A percentile compares a stretch with the other conserved stretches of the same genome.
Evolutionary conservation across 148 eudicot species (phyloP).

Genomic region (Fagopyrum tataricum): DNA sequence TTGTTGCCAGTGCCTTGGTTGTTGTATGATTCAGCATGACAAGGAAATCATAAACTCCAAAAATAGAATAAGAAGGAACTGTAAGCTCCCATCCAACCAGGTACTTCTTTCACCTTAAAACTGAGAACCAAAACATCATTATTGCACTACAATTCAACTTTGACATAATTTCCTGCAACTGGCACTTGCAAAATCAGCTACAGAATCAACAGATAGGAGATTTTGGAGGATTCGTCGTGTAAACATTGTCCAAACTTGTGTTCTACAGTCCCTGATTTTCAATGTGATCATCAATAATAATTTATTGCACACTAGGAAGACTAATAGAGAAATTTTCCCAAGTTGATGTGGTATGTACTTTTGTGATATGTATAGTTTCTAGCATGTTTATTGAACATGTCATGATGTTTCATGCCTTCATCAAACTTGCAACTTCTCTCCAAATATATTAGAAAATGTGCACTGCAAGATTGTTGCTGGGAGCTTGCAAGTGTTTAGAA

Average conservation of each 20-base stretch:
- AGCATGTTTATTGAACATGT: not conserved
- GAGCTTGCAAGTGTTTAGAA: not conserved
- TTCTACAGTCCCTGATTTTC: not conserved
- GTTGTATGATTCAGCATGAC: not conserved
- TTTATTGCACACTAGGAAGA: not conserved
- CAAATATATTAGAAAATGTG: not conserved
- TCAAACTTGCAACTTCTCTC: not conserved
- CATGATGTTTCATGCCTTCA: not conserved
- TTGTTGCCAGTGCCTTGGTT: not conserved
- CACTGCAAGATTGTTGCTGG: slow-evolving; percentile 1
- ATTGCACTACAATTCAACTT: not conserved
- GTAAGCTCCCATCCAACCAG: not conserved
- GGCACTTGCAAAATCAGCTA: not conserved
- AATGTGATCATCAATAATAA: not conserved
- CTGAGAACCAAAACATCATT: not conserved
- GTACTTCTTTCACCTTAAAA: not conserved
- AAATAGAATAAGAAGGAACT: not conserved
- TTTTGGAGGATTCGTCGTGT: no score
- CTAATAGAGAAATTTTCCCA: not conserved
- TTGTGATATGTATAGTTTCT: not conserved
- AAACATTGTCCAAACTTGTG: not conserved
- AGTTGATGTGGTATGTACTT: not conserved
- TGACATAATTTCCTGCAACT: not conserved
- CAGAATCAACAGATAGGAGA: no score
- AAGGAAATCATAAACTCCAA: not conserved